Evolutionary conservation across 2,329 filamentous ascomycete genomes (phyloP), one percentile per base, ranked within the genome.

Genomic region (Diplodia mutila): DNA sequence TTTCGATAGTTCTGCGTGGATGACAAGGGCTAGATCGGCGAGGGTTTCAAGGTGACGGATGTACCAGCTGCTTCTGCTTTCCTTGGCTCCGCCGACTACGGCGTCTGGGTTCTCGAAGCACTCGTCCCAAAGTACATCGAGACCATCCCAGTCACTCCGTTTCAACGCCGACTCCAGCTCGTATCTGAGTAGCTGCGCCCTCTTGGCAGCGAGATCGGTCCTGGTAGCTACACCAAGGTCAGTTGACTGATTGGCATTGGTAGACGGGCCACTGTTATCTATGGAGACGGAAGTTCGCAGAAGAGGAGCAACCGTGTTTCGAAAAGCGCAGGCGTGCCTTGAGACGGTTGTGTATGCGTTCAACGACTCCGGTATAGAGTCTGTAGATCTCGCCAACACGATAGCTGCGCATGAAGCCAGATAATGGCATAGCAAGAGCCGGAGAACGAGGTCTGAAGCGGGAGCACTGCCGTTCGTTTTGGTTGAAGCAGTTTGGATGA

Each of bases 101-200:
- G 25, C 21, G 16, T 32, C 63, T 46, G 8, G 21, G 37, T 48
- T 25, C 37, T 67, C 59, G 51, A 64, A 55, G 12, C 59, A 67
- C 72, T 74, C 79, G 21, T 84, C 79, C 25, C 95, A 84, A 8
- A 93, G 86, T 18, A 80, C 77, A 5, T 83, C 80, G 1, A 96
- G 80, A 46, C 86, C 84, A 52, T 91, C 85, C 90, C 90, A 95
- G 23, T 85, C 83, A 68, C 88, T 85, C 4, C 95, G 81, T 37
- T 83, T 84, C 48, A 91, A 80, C 0, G 90, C 87, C 2, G 88
- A 90, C 80, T 97, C 93, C 69, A 97, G 91, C 71, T 95, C 91
- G 70, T 94, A 91, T 0, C 90, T 87, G 8, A 92, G 81, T 21
- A 97, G 79, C 2, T 88, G 85, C 6, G 89, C 84, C 42, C 91